These are phyloP conservation scores for Fusarium chuoi DNA, from an alignment of 2,329 filamentous ascomycete genomes.

Conservation along the genomic window DNA sequence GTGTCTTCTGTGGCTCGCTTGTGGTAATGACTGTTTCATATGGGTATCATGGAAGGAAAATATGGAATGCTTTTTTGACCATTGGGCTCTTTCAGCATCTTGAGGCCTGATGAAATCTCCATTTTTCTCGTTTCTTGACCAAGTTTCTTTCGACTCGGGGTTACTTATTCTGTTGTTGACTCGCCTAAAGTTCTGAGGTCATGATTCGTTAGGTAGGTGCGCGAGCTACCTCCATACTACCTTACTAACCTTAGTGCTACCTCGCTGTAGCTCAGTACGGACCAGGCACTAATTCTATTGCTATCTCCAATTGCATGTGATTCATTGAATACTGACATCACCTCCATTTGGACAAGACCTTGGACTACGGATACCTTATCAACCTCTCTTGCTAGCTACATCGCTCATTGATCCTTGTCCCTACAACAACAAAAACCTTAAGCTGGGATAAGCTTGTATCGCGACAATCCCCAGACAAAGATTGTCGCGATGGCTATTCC, in stretches of 20 bases:
- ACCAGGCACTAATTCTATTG: not conserved
- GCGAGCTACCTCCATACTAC: constrained; percentile 11
- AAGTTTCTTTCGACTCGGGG: constrained; percentile 8
- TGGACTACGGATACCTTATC: not conserved
- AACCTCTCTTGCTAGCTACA: constrained; percentile 1
- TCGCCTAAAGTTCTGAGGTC: constrained; percentile 34
- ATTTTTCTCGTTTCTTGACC: not conserved
- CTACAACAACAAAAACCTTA: constrained; percentile 5
- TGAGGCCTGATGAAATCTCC: not conserved
- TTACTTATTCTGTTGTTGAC: constrained; percentile 1
- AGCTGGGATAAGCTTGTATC: constrained; percentile 8
- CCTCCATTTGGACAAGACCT: constrained; percentile 15
- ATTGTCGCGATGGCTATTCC: constrained; percentile 59
- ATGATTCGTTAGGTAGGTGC: constrained; percentile 23
- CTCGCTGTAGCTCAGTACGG: not conserved
- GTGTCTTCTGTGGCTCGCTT: constrained; percentile 9
- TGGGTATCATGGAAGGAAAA: not conserved
- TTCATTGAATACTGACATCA: constrained; percentile 35
- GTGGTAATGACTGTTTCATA: constrained; percentile 22
- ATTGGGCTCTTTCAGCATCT: not conserved
- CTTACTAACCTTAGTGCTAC: constrained; percentile 8
- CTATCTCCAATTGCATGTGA: constrained; percentile 42
- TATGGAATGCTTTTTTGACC: constrained; percentile 1
- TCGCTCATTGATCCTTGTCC: constrained; percentile 16
- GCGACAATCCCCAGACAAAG: constrained; percentile 1